These are phyloP conservation scores for Mortierella hygrophila DNA, from an alignment of 192 early-diverging fungal genomes.

Conservation along the genomic window DNA sequence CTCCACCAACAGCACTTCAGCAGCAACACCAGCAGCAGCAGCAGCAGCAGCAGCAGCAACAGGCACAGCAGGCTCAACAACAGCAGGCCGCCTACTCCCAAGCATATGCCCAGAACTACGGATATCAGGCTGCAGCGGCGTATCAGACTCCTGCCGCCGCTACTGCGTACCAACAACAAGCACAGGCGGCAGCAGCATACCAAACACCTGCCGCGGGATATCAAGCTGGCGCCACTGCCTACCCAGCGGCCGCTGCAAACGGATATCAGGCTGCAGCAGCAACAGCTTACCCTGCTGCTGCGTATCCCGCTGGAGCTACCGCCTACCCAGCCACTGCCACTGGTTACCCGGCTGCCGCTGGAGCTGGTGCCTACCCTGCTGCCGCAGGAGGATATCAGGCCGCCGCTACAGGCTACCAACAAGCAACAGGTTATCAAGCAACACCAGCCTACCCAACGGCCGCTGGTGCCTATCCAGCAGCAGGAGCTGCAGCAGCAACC, in stretches of 20 bases:
- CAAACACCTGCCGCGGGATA: constrained; percentile 18
- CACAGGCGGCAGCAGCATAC: constrained; percentile 7
- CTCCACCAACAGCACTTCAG: constrained; percentile 39
- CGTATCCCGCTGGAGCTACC: constrained; percentile 16
- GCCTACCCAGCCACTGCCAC: constrained; percentile 10
- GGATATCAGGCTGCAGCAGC: constrained; percentile 38
- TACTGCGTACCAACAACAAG: constrained; percentile 24
- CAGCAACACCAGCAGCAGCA: constrained; percentile 41
- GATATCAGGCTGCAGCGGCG: constrained; percentile 20
- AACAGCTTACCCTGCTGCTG: constrained; percentile 9
- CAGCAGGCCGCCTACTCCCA: constrained; percentile 31
- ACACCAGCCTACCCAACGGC: constrained; percentile 29
- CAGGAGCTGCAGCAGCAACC: constrained; percentile 8
- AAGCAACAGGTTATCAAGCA: constrained; percentile 26
- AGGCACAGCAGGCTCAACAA: constrained; percentile 3
- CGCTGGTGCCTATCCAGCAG: constrained; percentile 24
- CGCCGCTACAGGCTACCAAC: constrained; percentile 30
- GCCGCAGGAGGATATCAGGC: constrained; percentile 21
- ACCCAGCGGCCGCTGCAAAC: constrained; percentile 8
- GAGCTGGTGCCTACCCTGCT: constrained; percentile 8
- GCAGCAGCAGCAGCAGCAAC: constrained; percentile 34
- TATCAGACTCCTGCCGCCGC: constrained; percentile 22
- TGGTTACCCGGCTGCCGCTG: background rate
- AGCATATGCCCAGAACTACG: constrained; percentile 43
- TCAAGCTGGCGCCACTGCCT: constrained; percentile 13